Conservation (phyloP, 108 stramenopile species). For the Discostella stelligeroides region DNA sequence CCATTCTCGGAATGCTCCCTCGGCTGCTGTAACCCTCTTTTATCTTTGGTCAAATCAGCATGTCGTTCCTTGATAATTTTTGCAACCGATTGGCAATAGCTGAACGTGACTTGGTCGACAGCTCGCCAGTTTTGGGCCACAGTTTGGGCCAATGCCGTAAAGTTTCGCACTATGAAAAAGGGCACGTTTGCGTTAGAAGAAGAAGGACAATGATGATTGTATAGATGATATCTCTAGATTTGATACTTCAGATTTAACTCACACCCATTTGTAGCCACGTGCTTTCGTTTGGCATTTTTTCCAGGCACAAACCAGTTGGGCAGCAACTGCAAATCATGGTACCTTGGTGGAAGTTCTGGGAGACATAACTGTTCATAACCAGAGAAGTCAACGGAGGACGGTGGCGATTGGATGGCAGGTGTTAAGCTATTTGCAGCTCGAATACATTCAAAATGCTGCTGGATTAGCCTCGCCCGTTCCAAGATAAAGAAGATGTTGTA, state of each 20-base stretch:
- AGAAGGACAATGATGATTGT: background rate
- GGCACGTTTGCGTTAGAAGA: background rate
- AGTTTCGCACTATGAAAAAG: background rate
- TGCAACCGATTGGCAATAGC: background rate
- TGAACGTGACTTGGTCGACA: background rate
- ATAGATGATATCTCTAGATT: too few relatives aligned
- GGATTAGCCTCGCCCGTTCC: slow-evolving; percentile 1
- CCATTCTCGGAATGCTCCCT: too few relatives aligned
- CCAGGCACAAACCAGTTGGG: slow-evolving; percentile 3
- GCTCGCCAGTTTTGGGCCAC: background rate
- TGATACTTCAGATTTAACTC: background rate
- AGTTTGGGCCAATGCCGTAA: background rate
- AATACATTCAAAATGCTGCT: background rate
- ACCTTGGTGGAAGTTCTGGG: background rate
- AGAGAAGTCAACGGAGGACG: background rate
- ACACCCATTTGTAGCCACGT: background rate
- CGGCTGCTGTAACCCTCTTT: too few relatives aligned
- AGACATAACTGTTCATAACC: background rate
- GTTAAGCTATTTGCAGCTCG: background rate
- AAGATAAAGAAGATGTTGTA: background rate
- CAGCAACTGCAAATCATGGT: background rate
- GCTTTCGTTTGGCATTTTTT: slow-evolving; percentile 2
- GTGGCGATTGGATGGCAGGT: background rate
- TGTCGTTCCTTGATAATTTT: slow-evolving; percentile 1
- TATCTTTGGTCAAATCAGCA: background rate